phyloP scores from a whole-genome alignment of 2,329 filamentous ascomycete species.

The Apiospora phragmitis region DNA sequence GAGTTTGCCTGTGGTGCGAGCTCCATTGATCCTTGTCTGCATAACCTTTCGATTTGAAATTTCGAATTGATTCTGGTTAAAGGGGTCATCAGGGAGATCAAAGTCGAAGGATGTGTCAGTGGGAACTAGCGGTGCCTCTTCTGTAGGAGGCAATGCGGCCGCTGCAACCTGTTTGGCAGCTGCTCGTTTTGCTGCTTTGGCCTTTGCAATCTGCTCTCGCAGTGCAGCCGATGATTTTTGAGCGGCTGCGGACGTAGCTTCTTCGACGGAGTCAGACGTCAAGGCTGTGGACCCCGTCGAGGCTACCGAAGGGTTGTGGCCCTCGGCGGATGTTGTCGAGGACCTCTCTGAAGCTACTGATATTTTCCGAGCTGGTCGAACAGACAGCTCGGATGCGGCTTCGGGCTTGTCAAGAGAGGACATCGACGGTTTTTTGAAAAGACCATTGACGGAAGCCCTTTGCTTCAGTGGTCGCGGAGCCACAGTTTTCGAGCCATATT shows the following conservation, averaged over 20 bases:
- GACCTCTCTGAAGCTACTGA: constrained; percentile 40
- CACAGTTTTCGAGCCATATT: constrained; percentile 48
- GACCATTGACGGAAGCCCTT: constrained; percentile 52
- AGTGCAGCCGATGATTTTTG: constrained; percentile 77
- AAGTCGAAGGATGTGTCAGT: constrained; percentile 57
- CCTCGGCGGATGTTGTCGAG: constrained; percentile 38
- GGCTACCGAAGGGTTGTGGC: constrained; percentile 33
- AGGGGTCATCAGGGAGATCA: constrained; percentile 64
- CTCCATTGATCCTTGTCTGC: constrained; percentile 69
- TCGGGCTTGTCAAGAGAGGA: constrained; percentile 38
- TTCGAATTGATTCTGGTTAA: constrained; percentile 64
- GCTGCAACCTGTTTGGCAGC: constrained; percentile 37
- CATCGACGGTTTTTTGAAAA: constrained; percentile 57
- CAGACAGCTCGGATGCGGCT: constrained; percentile 23
- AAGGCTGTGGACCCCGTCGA: constrained; percentile 39
- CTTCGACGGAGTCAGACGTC: constrained; percentile 37
- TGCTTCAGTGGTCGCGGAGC: constrained; percentile 47
- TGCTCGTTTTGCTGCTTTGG: constrained; percentile 76
- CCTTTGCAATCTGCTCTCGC: constrained; percentile 89
- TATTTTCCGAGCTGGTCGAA: constrained; percentile 37
- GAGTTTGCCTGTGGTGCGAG: constrained; percentile 75
- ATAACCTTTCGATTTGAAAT: constrained; percentile 66
- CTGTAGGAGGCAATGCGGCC: constrained; percentile 17
- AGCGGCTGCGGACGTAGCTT: constrained; percentile 28
- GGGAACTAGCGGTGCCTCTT: constrained; percentile 41